A percentile compares a stretch with the other conserved stretches of the same genome.
phyloP scores from a whole-genome alignment of 352 stramenopile species.

The Phytophthora rubi region DNA sequence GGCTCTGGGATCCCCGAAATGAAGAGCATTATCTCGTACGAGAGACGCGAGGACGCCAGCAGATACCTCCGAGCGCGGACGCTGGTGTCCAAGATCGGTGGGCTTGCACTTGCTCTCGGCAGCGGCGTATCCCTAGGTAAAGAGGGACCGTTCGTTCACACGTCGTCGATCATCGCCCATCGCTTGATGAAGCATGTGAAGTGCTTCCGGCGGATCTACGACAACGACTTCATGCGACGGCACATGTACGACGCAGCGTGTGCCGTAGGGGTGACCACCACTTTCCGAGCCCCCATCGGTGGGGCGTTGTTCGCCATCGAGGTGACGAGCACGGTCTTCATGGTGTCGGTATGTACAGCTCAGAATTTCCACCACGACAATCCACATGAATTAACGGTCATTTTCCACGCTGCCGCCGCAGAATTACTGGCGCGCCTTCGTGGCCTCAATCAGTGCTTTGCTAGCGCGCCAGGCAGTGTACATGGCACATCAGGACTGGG shows the following conservation, averaged over 20 bases:
- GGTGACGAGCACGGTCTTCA: constrained; percentile 80
- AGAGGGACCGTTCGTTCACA: constrained; percentile 98
- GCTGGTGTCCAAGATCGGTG: constrained; percentile 81
- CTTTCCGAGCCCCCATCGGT: constrained; percentile 90
- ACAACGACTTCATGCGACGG: constrained; percentile 67
- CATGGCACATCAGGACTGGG: constrained; percentile 47
- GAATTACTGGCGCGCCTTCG: constrained; percentile 78
- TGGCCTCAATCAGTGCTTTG: constrained; percentile 61
- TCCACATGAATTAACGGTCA: neutral
- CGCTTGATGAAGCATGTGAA: constrained; percentile 77
- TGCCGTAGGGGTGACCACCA: constrained; percentile 88
- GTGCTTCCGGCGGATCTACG: constrained; percentile 73
- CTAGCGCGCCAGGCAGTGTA: constrained; percentile 51
- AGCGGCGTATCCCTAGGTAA: constrained; percentile 95
- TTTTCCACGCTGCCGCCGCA: constrained; percentile 23
- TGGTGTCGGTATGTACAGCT: constrained; percentile 48
- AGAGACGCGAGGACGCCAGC: constrained; percentile 53
- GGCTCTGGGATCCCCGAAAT: constrained; percentile 82
- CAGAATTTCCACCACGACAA: neutral
- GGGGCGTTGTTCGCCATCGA: constrained; percentile 93
- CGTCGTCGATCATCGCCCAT: constrained; percentile 85
- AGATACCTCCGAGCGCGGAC: constrained; percentile 53
- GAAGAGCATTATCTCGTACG: constrained; percentile 80
- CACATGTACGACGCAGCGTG: constrained; percentile 91
- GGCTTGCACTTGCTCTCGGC: constrained; percentile 91